phyloP scores from a whole-genome alignment of 495 filamentous ascomycete species.

The Podospora anserina region DNA sequence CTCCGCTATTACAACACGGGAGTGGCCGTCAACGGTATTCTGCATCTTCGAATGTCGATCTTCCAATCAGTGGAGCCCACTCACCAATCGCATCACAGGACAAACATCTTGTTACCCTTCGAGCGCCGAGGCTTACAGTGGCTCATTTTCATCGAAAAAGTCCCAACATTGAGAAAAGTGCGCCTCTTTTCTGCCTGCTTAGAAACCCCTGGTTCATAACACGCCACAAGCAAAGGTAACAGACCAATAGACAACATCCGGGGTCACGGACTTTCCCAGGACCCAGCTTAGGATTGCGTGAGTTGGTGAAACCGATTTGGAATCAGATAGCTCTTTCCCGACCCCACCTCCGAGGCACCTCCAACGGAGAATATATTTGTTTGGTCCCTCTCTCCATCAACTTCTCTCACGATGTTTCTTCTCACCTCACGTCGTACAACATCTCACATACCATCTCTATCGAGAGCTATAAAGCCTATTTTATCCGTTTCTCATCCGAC shows the following conservation, averaged over 20 bases:
- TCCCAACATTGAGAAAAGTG: too few species aligned
- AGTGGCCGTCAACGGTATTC: neutral
- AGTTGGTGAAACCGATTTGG: slow-evolving; percentile 2
- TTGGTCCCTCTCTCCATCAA: neutral
- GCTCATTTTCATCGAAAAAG: neutral
- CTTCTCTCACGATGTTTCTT: neutral
- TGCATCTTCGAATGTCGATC: neutral
- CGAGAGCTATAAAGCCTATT: neutral
- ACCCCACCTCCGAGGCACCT: neutral
- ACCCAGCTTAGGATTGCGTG: neutral
- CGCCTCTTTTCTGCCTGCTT: neutral
- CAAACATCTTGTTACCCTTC: neutral
- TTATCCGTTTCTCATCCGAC: neutral
- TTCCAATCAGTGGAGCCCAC: neutral
- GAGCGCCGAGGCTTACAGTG: neutral
- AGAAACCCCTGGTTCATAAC: too few species aligned
- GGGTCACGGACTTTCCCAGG: neutral
- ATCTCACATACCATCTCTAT: neutral
- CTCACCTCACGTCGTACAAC: neutral
- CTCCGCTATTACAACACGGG: too few species aligned
- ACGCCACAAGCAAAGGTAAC: neutral
- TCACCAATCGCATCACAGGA: neutral
- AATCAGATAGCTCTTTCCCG: neutral
- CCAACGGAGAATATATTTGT: neutral
- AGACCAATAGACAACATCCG: neutral